Percentiles rank a stretch among this genome's conserved stretches.
Conservation (phyloP, 2,329 filamentous ascomycete genomes). For the Myriosclerotinia curreyana region DNA sequence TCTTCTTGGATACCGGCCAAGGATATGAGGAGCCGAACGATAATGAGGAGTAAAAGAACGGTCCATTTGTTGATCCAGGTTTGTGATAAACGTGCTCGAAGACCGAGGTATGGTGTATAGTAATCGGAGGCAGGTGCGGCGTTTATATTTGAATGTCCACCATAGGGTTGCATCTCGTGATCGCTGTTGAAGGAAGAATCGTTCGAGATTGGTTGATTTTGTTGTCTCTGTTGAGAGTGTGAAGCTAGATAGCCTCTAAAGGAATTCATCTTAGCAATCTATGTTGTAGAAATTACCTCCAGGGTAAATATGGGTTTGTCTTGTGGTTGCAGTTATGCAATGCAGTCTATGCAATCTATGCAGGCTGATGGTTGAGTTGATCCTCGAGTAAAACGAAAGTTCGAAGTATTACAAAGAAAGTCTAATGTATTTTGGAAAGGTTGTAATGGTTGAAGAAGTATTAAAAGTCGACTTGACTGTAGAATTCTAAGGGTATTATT, state of each 20-base stretch:
- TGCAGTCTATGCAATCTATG: slow-evolving; percentile 16
- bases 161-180: slow-evolving; percentile 37
- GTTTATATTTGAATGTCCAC: slow-evolving; percentile 17
- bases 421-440: neutral
- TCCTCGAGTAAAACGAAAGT: neutral
- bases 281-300: slow-evolving; percentile 22
- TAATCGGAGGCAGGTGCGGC: slow-evolving; percentile 53
- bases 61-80: slow-evolving; percentile 99
- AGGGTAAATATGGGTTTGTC: slow-evolving; percentile 5
- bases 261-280: slow-evolving; percentile 37
- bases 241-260: slow-evolving; percentile 34
- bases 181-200: slow-evolving; percentile 41
- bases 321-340: slow-evolving; percentile 8
- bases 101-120: slow-evolving; percentile 87
- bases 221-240: slow-evolving; percentile 36
- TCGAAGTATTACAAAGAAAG: slow-evolving; percentile 6
- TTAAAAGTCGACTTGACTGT: slow-evolving; percentile 18
- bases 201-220: slow-evolving; percentile 35
- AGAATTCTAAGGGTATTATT: neutral
- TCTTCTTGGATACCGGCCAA: slow-evolving; percentile 69
- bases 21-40: slow-evolving; percentile 76
- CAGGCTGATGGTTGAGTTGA: slow-evolving; percentile 10
- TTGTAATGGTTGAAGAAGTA: slow-evolving; percentile 1
- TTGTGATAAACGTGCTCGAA: slow-evolving; percentile 86
- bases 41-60: slow-evolving; percentile 78